A percentile compares a stretch with the other conserved stretches of the same genome.
These are phyloP conservation scores for Fusarium sulawesiense DNA, from an alignment of 2,329 filamentous ascomycete species.

Conservation along the genomic window DNA sequence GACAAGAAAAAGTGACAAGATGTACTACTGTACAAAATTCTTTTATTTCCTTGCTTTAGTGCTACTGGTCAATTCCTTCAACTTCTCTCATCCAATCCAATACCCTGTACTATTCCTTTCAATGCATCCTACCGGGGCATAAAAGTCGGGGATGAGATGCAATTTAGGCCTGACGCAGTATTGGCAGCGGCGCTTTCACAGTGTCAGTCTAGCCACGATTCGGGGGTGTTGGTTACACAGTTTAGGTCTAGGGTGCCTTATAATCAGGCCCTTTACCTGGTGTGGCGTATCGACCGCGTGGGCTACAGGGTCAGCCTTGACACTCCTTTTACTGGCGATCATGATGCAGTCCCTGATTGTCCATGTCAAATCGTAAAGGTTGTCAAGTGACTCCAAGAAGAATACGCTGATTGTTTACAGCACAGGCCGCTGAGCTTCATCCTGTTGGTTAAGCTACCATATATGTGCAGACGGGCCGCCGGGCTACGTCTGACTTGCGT, in stretches of 20 bases:
- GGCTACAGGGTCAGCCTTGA: conserved; percentile 27
- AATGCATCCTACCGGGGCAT: conserved; percentile 1
- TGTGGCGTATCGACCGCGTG: conserved; percentile 40
- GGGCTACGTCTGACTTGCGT: neutral
- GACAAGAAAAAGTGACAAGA: neutral
- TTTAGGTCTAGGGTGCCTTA: conserved; percentile 1
- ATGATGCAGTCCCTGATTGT: conserved; percentile 11
- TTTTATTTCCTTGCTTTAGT: neutral
- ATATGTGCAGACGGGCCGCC: conserved; percentile 2
- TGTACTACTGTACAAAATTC: neutral
- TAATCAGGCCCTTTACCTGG: conserved; percentile 11
- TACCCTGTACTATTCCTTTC: conserved; percentile 15
- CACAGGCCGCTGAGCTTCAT: conserved; percentile 7
- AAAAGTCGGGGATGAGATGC: conserved; percentile 9
- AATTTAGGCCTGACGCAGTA: conserved; percentile 4
- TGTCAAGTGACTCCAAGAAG: conserved; percentile 7
- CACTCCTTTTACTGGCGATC: conserved; percentile 9
- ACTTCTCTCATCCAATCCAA: conserved; percentile 2
- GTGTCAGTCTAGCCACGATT: neutral
- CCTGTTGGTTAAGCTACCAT: neutral
- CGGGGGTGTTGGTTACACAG: neutral
- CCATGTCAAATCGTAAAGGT: neutral
- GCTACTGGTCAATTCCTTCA: conserved; percentile 29
- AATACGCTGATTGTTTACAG: conserved; percentile 30
- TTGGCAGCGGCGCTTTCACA: conserved; percentile 2